Percentiles rank a stretch among this genome's conserved stretches.
Evolutionary conservation across 768 basidiomycete genomes (phyloP).

Genomic region (Hortiboletus flavorubellus): DNA sequence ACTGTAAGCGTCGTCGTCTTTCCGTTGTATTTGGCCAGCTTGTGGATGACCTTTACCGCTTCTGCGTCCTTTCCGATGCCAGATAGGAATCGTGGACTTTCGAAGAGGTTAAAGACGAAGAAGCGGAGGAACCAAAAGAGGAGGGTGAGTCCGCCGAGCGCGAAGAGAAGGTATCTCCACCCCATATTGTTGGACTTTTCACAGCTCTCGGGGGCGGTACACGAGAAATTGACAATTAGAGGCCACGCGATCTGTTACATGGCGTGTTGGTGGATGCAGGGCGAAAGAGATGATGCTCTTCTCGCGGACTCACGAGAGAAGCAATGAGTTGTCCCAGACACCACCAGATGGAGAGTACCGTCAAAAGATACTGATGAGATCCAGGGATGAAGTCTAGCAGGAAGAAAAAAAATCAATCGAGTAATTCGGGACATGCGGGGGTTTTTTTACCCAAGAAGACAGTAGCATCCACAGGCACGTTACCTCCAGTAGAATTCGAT

Average conservation of each 20-base stretch:
- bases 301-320: slow-evolving; percentile 36
- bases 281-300: not conserved
- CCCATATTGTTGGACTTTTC: slow-evolving; percentile 53
- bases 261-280: not conserved
- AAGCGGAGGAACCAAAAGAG: slow-evolving; percentile 52
- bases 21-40: slow-evolving; percentile 51
- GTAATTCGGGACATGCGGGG: not conserved
- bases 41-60: slow-evolving; percentile 46
- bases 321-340: slow-evolving; percentile 52
- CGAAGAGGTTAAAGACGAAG: slow-evolving; percentile 50
- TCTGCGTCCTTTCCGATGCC: slow-evolving; percentile 51
- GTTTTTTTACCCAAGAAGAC: slow-evolving; percentile 43
- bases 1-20: slow-evolving; percentile 39
- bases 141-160: slow-evolving; percentile 50
- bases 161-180: slow-evolving; percentile 58
- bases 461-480: slow-evolving; percentile 53
- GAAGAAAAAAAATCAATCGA: slow-evolving; percentile 5
- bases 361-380: slow-evolving; percentile 56
- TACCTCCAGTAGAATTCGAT: slow-evolving; percentile 31
- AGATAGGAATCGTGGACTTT: slow-evolving; percentile 57
- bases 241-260: slow-evolving; percentile 56
- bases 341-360: slow-evolving; percentile 59
- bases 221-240: slow-evolving; percentile 53
- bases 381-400: slow-evolving; percentile 47
- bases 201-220: slow-evolving; percentile 35